phyloP scores from a whole-genome alignment of 176 grass and related monocot genomes.

The Poa annua region DNA sequence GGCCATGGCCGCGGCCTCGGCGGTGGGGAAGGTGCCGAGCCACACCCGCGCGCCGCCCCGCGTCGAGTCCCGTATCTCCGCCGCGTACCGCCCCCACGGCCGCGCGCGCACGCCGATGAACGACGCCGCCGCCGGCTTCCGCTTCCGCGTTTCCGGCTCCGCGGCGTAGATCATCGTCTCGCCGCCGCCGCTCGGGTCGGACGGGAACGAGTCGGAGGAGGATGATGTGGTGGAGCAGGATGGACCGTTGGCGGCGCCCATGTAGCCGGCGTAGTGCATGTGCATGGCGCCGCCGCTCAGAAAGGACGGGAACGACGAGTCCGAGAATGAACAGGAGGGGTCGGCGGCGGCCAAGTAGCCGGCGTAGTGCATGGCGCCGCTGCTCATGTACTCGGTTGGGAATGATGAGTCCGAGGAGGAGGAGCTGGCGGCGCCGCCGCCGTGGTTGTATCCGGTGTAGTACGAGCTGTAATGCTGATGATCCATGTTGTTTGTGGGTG shows the following conservation, averaged over 20 bases:
- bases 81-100: slow-evolving; percentile 5
- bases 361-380: neutral
- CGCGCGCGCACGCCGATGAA: neutral
- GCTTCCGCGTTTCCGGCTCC: neutral
- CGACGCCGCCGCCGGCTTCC: neutral
- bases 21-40: slow-evolving; percentile 84
- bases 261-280: neutral
- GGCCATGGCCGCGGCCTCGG: slow-evolving; percentile 63
- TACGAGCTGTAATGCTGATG: neutral
- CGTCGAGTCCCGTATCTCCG: slow-evolving; percentile 25
- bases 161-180: neutral
- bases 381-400: neutral
- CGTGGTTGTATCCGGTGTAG: neutral
- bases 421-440: neutral
- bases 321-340: too few relatives aligned
- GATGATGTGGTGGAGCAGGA: neutral
- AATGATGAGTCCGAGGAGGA: neutral
- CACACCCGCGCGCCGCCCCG: slow-evolving; percentile 64
- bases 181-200: neutral
- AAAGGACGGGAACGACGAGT: too few relatives aligned
- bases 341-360: too few relatives aligned
- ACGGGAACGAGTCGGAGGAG: neutral
- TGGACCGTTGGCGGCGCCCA: neutral
- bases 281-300: neutral
- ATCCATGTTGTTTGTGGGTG: too few relatives aligned